These are phyloP conservation scores for Clarkia xantiana DNA, from an alignment of 345 rosid genomes.

Conservation along the genomic window DNA sequence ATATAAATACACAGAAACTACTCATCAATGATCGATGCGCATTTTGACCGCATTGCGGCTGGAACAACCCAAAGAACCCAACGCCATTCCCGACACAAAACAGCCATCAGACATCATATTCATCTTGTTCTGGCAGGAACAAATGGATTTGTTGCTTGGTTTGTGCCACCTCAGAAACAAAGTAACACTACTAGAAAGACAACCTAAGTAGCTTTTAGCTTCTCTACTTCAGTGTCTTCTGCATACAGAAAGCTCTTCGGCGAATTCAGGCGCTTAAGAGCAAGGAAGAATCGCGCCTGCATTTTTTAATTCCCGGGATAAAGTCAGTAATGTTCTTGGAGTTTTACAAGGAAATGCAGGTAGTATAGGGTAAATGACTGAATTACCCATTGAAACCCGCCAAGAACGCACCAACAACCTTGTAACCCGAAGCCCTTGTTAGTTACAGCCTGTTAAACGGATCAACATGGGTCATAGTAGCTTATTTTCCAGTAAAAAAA, in stretches of 20 bases:
- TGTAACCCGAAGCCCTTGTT: constrained; percentile 48
- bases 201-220: constrained; percentile 9
- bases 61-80: too few species aligned
- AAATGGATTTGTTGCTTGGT: too few species aligned
- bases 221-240: constrained; percentile 23
- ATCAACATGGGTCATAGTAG: too few species aligned
- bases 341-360: neutral
- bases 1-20: too few species aligned
- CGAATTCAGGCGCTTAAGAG: constrained; percentile 48
- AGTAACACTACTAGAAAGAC: too few species aligned
- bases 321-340: neutral
- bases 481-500: neutral
- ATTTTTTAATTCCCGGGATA: constrained; percentile 2
- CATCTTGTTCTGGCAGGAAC: too few species aligned
- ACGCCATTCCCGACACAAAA: too few species aligned
- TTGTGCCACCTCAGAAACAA: too few species aligned
- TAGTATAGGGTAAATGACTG: constrained; percentile 1
- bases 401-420: constrained; percentile 60
- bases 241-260: constrained; percentile 37
- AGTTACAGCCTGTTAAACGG: constrained; percentile 29
- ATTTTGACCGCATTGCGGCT: too few species aligned
- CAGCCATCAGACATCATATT: too few species aligned
- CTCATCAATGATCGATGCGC: too few species aligned
- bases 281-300: constrained; percentile 48
- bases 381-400: constrained; percentile 74